A percentile compares a stretch with the other conserved stretches of the same genome.
Conservation (phyloP, 1,139 yeast genomes). For the Nakaseomyces bracarensis region DNA sequence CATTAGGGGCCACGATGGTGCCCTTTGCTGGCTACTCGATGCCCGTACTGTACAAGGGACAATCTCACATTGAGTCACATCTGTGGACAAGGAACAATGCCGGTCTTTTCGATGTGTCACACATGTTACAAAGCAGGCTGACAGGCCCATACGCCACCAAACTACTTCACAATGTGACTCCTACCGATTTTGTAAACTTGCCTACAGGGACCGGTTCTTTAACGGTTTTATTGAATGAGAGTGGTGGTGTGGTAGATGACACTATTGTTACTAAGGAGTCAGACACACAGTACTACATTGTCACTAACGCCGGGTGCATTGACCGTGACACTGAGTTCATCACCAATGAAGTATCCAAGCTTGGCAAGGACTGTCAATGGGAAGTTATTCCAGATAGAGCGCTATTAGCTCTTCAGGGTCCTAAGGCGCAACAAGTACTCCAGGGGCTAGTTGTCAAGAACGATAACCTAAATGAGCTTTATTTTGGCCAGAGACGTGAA, state of each 20-base stretch:
- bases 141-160: constrained; percentile 60
- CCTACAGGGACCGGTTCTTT: constrained; percentile 57
- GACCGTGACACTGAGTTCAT: constrained; percentile 68
- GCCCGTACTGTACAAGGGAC: constrained; percentile 84
- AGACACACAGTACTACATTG: constrained; percentile 73
- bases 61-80: constrained; percentile 86
- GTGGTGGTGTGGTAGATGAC: constrained; percentile 81
- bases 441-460: constrained; percentile 52
- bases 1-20: constrained; percentile 81
- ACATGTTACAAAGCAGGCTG: constrained; percentile 85
- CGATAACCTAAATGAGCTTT: constrained; percentile 42
- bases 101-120: constrained; percentile 93
- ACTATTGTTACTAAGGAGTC: constrained; percentile 81
- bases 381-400: constrained; percentile 58
- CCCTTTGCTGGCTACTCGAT: constrained; percentile 91
- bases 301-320: constrained; percentile 95
- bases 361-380: constrained; percentile 44
- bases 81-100: constrained; percentile 84
- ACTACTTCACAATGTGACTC: constrained; percentile 72
- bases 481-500: constrained; percentile 66
- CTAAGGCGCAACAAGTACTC: constrained; percentile 59
- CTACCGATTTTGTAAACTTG: constrained; percentile 62
- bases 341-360: constrained; percentile 35
- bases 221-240: constrained; percentile 63
- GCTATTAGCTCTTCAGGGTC: constrained; percentile 87